phyloP scores from a whole-genome alignment of 1,284 basidiomycete genomes.

The Rhodotorula sp. region DNA sequence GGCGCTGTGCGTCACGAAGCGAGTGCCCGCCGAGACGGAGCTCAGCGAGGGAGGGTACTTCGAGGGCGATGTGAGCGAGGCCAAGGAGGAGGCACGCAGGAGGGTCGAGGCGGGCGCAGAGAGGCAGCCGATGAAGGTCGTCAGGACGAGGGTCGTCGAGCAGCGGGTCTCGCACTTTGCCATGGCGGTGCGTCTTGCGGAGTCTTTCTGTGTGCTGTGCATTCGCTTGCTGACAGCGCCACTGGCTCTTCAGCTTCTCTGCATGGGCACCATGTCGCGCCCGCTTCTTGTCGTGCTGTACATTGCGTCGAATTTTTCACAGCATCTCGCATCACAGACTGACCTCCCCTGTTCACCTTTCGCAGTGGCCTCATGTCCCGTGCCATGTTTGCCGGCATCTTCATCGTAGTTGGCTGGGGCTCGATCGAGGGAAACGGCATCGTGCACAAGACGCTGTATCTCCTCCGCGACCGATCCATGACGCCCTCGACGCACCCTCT shows the following conservation, averaged over 20 bases:
- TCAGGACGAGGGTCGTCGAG: constrained; percentile 77
- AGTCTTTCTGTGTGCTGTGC: constrained; percentile 48
- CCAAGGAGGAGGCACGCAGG: constrained; percentile 23
- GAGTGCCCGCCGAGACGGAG: constrained; percentile 34
- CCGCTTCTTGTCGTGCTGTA: constrained; percentile 78
- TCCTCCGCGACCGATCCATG: constrained; percentile 71
- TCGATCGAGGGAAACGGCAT: constrained; percentile 74
- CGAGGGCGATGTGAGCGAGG: constrained; percentile 29
- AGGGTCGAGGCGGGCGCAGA: constrained; percentile 33
- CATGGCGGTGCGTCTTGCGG: constrained; percentile 69
- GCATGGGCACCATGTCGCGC: constrained; percentile 68
- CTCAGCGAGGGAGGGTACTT: constrained; percentile 36
- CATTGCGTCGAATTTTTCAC: constrained; percentile 55
- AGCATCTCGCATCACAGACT: constrained; percentile 46
- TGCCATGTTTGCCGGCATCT: constrained; percentile 46
- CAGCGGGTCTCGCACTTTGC: constrained; percentile 84
- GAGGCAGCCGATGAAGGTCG: constrained; percentile 56
- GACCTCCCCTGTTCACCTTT: constrained; percentile 13
- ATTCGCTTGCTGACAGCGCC: background rate
- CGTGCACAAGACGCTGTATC: constrained; percentile 76
- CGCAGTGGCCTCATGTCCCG: constrained; percentile 60
- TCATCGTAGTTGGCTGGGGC: constrained; percentile 31
- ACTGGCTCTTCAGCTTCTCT: constrained; percentile 16
- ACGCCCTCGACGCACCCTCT: constrained; percentile 69
- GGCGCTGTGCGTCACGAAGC: constrained; percentile 75